A percentile compares a stretch with the other conserved stretches of the same genome.
Evolutionary conservation across 2,329 filamentous ascomycete genomes (phyloP).

Genomic region (Paracoccidioides brasiliensis): DNA sequence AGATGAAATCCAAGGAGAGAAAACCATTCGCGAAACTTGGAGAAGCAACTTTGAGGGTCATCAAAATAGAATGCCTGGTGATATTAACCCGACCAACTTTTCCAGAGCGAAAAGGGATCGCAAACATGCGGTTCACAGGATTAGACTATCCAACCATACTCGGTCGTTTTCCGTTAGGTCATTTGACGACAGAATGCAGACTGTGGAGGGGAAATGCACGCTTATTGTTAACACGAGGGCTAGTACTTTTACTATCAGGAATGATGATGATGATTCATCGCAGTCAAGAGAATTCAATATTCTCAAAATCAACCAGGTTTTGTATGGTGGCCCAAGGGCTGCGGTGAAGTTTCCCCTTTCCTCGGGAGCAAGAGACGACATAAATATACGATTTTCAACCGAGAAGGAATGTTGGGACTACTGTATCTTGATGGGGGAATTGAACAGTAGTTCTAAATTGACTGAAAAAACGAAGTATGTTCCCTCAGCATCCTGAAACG

Average conservation of each 20-base stretch:
- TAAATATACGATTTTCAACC: constrained; percentile 21
- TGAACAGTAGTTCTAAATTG: constrained; percentile 6
- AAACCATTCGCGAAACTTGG: constrained; percentile 16
- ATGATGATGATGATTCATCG: not conserved
- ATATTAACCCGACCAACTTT: constrained; percentile 23
- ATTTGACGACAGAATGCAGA: not conserved
- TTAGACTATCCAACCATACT: not conserved
- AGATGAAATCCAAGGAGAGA: constrained; percentile 29
- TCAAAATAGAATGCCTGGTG: constrained; percentile 18
- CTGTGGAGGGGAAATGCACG: not conserved
- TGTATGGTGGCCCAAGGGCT: not conserved
- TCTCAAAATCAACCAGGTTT: not conserved
- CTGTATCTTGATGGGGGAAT: constrained; percentile 9
- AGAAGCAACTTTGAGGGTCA: constrained; percentile 1
- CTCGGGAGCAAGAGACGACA: not conserved
- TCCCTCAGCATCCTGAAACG: not conserved
- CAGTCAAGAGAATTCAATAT: not conserved
- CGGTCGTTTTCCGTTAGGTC: not conserved
- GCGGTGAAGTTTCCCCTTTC: not conserved
- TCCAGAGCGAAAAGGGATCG: not conserved
- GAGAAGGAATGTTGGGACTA: constrained; percentile 14
- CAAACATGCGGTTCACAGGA: not conserved
- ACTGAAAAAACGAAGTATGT: constrained; percentile 17
- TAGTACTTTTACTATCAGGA: not conserved
- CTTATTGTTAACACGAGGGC: not conserved